These are phyloP conservation scores for Antrodiella citrinella DNA, from an alignment of 768 basidiomycete genomes.

Conservation along the genomic window DNA sequence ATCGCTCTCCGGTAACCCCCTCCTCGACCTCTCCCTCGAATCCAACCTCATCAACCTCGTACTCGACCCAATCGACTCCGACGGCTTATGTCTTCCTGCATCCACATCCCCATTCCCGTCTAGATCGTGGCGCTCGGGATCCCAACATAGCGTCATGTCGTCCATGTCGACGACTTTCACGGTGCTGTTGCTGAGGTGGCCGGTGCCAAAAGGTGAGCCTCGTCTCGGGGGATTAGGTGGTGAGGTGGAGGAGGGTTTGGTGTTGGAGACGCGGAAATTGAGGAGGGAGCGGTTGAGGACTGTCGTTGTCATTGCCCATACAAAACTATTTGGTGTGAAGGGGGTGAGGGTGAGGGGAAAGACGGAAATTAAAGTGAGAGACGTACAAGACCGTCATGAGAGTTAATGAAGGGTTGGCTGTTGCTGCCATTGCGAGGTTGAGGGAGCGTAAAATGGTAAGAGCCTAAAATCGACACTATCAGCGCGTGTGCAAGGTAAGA, in stretches of 20 bases:
- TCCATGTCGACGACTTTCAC: background rate
- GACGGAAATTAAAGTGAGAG: background rate
- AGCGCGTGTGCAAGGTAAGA: background rate
- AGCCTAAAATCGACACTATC: constrained; percentile 9
- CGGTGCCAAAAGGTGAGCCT: constrained; percentile 1
- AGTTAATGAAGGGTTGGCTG: constrained; percentile 16
- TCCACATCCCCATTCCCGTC: background rate
- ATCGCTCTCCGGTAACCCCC: background rate
- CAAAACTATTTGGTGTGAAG: constrained; percentile 18
- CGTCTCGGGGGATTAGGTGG: background rate
- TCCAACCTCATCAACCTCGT: background rate
- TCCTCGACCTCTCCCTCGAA: background rate
- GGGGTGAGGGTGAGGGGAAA: background rate
- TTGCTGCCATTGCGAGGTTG: constrained; percentile 20
- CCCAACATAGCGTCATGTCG: background rate
- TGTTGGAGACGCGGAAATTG: constrained; percentile 26
- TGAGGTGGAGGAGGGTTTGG: too few relatives aligned
- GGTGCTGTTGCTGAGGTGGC: background rate
- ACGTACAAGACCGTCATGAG: constrained; percentile 24
- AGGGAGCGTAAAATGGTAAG: constrained; percentile 19
- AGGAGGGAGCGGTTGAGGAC: constrained; percentile 27
- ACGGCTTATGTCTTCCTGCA: background rate
- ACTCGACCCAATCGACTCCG: background rate
- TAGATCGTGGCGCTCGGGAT: background rate
- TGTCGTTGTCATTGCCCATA: constrained; percentile 27